phyloP scores from a whole-genome alignment of 2,329 filamentous ascomycete species.

The Fusarium pseudonygamai region DNA sequence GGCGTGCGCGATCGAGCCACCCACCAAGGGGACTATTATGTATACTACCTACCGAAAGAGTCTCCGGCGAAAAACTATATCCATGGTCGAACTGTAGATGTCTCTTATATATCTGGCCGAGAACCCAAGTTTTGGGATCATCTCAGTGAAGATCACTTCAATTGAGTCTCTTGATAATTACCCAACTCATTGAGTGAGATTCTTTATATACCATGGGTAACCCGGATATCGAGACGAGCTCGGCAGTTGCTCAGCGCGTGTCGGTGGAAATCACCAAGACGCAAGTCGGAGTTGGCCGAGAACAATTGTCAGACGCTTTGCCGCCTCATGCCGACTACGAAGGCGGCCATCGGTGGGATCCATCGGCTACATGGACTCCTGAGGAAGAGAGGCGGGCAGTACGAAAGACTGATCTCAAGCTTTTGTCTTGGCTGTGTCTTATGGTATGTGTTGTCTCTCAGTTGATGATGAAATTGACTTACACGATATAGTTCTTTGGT shows the following conservation, averaged over 20 bases:
- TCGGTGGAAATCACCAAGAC: constrained; percentile 41
- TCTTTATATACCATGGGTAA: constrained; percentile 32
- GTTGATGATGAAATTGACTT: constrained; percentile 9
- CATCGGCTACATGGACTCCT: constrained; percentile 58
- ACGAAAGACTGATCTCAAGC: constrained; percentile 59
- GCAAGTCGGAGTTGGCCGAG: constrained; percentile 49
- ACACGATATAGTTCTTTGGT: constrained; percentile 61
- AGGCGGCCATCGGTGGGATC: constrained; percentile 54
- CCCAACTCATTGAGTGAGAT: not conserved
- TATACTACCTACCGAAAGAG: not conserved
- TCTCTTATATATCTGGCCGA: constrained; percentile 36
- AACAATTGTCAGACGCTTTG: constrained; percentile 47
- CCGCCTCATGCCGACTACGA: constrained; percentile 50
- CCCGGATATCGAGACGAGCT: constrained; percentile 44
- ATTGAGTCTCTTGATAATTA: not conserved
- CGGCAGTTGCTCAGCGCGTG: constrained; percentile 36
- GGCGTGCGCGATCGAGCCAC: constrained; percentile 41
- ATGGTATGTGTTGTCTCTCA: constrained; percentile 46
- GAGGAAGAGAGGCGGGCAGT: constrained; percentile 66
- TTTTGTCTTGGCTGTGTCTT: constrained; percentile 55
- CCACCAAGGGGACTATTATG: constrained; percentile 1
- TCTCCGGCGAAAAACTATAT: not conserved
- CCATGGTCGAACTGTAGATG: constrained; percentile 17
- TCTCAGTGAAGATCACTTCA: constrained; percentile 7
- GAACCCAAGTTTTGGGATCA: constrained; percentile 11